Percentiles rank a stretch among this genome's conserved stretches.
These are phyloP conservation scores for Vitis amurensis DNA, from an alignment of 164 flowering plant genomes.

Conservation along the genomic window DNA sequence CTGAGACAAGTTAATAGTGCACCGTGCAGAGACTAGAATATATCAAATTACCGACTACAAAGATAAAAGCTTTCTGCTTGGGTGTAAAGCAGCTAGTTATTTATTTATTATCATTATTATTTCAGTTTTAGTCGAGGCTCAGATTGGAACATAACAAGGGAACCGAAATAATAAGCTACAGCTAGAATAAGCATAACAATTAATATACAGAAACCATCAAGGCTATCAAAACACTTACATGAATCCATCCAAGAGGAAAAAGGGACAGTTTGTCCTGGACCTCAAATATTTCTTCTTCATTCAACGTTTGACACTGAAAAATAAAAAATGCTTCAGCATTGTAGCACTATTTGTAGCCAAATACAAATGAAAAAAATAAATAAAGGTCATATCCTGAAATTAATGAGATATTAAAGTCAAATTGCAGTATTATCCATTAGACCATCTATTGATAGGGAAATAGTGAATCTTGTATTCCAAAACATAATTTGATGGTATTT, in stretches of 20 bases:
- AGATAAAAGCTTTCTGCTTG: too few species aligned
- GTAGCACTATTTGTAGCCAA: not conserved
- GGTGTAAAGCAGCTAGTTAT: too few species aligned
- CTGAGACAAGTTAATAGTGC: too few species aligned
- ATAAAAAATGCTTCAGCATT: slow-evolving; percentile 3
- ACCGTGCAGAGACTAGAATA: too few species aligned
- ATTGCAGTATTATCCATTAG: not conserved
- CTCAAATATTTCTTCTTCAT: slow-evolving; percentile 96
- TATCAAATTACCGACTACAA: too few species aligned
- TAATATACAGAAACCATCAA: not conserved
- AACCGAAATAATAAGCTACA: not conserved
- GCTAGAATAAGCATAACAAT: not conserved
- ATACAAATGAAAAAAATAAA: not conserved
- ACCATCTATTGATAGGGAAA: too few species aligned
- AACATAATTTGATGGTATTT: too few species aligned
- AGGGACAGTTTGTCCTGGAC: slow-evolving; percentile 88
- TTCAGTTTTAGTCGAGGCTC: not conserved
- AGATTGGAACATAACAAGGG: not conserved
- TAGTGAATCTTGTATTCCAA: too few species aligned
- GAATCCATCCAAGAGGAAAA: slow-evolving; percentile 98
- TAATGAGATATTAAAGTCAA: not conserved
- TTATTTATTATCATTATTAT: not conserved
- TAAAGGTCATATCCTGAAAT: not conserved
- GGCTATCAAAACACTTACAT: slow-evolving; percentile 57
- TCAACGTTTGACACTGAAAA: slow-evolving; percentile 83